Evolutionary conservation across 2,329 filamentous ascomycete species (phyloP), one percentile per base, ranked within the genome.

Genomic region (Pestalotiopsis sp.): DNA sequence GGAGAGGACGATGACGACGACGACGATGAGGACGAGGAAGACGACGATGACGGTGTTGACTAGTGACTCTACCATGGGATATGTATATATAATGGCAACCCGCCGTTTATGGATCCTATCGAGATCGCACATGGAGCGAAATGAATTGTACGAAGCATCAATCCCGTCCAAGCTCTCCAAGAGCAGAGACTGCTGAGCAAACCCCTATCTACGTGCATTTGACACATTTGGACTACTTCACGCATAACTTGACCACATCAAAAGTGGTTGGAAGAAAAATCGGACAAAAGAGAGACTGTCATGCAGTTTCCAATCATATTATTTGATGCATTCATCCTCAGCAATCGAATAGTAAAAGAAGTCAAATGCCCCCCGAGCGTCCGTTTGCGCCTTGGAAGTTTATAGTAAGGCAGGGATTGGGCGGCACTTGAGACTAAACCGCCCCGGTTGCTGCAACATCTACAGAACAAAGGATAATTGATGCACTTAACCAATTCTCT

Each of bases 1-100:
- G 91, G 83, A n/a, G 93, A 94, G 71, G 91, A 91, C 20, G 91
- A 90, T 0, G 88, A 87, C 0, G 87, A 86, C 0, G 87, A 87
- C 0, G 86, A 86, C 0, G 86, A 87, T 0, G 85, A 87, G 0
- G 87, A 85, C 0, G 88, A 87, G 0, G 87, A 86, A 1, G 85
- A 84, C 0, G 83, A 85, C 2, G 82, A 83, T 4, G 73, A 74
- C 12, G 75, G 75, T 38, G 76, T 79, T 41, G 77, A 80, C n/a
- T 79, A 77, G 64, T 41, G 52, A n/a, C 4, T 20, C 25, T n/a
- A 23, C 36, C 36, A 17, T 6, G 14, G 4, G 12, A 12, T 13
- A n/a, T n/a, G 5, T 20, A 52, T 23, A n/a, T 9, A n/a, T 4
- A 52, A n/a, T n/a, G 7, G 7, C 45, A 4, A 9, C 17, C 17